phyloP scores from a whole-genome alignment of 805 yeast genomes.

The Debaryomyces castellii region DNA sequence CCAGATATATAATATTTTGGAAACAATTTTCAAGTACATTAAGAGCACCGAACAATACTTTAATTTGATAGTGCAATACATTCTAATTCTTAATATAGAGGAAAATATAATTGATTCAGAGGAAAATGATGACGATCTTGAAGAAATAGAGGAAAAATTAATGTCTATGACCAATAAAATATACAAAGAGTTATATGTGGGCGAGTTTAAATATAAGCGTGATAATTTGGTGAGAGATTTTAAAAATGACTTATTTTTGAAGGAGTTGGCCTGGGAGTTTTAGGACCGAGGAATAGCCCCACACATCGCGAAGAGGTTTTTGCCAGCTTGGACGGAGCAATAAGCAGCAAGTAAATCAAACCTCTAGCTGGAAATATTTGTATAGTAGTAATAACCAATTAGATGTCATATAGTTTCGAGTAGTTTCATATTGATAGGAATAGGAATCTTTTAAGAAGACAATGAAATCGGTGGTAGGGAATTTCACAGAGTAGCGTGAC shows the following conservation, averaged over 20 bases:
- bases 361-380: background rate
- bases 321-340: background rate
- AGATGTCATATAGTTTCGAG: background rate
- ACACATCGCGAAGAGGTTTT: background rate
- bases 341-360: background rate
- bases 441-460: background rate
- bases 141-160: slow-evolving; percentile 24
- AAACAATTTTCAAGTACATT: slow-evolving; percentile 30
- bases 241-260: slow-evolving; percentile 50
- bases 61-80: slow-evolving; percentile 25
- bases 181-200: slow-evolving; percentile 35
- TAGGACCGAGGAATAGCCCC: slow-evolving; percentile 7
- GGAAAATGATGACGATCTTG: slow-evolving; percentile 28
- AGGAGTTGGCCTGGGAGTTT: slow-evolving; percentile 32
- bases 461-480: background rate
- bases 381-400: background rate
- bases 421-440: background rate
- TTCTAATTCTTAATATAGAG: slow-evolving; percentile 25
- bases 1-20: slow-evolving; percentile 33
- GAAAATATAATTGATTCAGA: slow-evolving; percentile 9
- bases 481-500: background rate
- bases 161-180: slow-evolving; percentile 41
- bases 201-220: slow-evolving; percentile 43
- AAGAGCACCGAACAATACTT: slow-evolving; percentile 35
- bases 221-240: slow-evolving; percentile 51